Evolutionary conservation across 2,329 filamentous ascomycete species (phyloP), one percentile per base, ranked within the genome.

Genomic region (Penicillium olsonii): DNA sequence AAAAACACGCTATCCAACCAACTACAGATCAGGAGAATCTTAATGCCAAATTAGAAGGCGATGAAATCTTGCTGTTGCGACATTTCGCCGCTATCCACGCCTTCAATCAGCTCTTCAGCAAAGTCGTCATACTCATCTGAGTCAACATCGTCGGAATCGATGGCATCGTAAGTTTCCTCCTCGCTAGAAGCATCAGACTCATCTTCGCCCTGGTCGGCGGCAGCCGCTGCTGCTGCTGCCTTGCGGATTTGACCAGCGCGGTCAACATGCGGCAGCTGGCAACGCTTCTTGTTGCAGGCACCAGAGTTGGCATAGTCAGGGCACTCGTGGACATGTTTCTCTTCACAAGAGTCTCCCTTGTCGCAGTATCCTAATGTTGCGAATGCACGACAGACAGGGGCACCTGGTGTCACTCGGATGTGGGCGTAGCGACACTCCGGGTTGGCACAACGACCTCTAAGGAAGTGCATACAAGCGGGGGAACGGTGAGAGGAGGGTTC

Each of bases 251-350:
- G 87, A 64, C 88, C 91, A 68, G 91, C 91, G 73, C 89, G 85
- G 75, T 94, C 89, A 68, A 92, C 84, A 74, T 99, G 94, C 52
- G 85, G 87, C 46, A 96, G 81, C 68, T 87, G 88, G 78, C 92
- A 97, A 59, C 86, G 85, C 72, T 86, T 84, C 68, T 82, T 84
- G 68, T 84, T 85, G 82, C 94, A 99, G 55, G 79, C 78, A 63
- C 92, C 92, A 53, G 83, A 90, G 74, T 96, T 95, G 80, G 90
- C 89, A 77, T 95, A 96, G 69, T 95, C 88, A 55, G 94, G 92
- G 72, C 94, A 97, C 72, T 97, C 92, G 73, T 87, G 87, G 50
- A 92, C 87, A 75, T 99, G 94, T 53, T 91, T 87, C 56, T 94
- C 84, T 52, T 83, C 73, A 73, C 94, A 97, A 47, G 79, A 73